Conservation (phyloP, 2,329 filamentous ascomycete genomes). For the Sarocladium kiliense region DNA sequence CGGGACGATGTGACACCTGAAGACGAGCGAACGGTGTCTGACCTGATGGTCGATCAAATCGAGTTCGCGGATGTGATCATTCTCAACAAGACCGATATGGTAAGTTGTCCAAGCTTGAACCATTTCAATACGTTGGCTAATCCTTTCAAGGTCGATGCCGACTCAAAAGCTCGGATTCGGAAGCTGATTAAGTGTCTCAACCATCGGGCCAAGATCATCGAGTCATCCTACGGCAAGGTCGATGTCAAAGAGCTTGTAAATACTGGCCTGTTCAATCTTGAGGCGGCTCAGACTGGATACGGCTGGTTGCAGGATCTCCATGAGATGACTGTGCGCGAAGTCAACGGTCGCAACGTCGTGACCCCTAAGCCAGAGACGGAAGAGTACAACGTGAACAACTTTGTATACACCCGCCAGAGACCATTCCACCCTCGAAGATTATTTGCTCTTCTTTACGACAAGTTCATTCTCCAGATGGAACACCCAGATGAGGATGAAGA, state of each 20-base stretch:
- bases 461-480: slow-evolving; percentile 46
- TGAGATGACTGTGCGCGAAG: slow-evolving; percentile 58
- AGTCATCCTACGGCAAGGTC: slow-evolving; percentile 53
- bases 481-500: slow-evolving; percentile 30
- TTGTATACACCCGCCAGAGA: slow-evolving; percentile 58
- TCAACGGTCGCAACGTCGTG: slow-evolving; percentile 44
- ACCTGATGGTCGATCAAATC: slow-evolving; percentile 72
- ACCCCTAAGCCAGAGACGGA: slow-evolving; percentile 67
- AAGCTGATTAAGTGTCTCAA: slow-evolving; percentile 58
- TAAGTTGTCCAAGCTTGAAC: no score
- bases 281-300: slow-evolving; percentile 57
- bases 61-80: slow-evolving; percentile 72
- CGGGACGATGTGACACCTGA: slow-evolving; percentile 58
- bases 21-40: slow-evolving; percentile 68
- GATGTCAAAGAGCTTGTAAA: slow-evolving; percentile 60
- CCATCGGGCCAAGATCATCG: slow-evolving; percentile 58
- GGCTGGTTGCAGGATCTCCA: slow-evolving; percentile 69
- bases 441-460: slow-evolving; percentile 39
- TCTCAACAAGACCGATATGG: slow-evolving; percentile 65
- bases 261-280: slow-evolving; percentile 60
- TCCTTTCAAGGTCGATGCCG: slow-evolving; percentile 36
- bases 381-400: slow-evolving; percentile 68
- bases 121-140: no score
- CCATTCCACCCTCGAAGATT: slow-evolving; percentile 47
- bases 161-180: slow-evolving; percentile 39